Conservation (phyloP, 352 stramenopile genomes). For the Globisporangium heterothallicum region DNA sequence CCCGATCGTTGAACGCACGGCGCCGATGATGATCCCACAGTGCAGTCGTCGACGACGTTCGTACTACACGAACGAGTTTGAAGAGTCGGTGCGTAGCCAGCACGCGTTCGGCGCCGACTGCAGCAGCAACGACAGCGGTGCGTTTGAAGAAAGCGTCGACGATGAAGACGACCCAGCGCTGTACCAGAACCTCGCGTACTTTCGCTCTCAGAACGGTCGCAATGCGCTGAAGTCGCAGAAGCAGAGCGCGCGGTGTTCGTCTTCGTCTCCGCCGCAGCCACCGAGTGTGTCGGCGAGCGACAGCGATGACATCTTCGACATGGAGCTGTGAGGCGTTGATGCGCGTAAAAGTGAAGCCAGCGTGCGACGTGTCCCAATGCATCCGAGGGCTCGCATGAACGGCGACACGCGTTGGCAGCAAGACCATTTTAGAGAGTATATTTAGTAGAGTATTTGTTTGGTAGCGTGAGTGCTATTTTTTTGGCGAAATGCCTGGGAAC, state of each 20-base stretch:
- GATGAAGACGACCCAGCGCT: slow-evolving; percentile 60
- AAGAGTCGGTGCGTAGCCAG: slow-evolving; percentile 11
- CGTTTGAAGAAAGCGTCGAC: slow-evolving; percentile 22
- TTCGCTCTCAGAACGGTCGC: slow-evolving; percentile 42
- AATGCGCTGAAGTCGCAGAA: slow-evolving; percentile 11
- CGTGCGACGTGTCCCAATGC: too few relatives aligned
- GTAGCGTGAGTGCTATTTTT: slow-evolving; percentile 4
- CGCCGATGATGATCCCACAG: slow-evolving; percentile 52
- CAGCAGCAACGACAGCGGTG: neutral
- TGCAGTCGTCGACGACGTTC: slow-evolving; percentile 12
- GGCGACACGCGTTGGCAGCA: too few relatives aligned
- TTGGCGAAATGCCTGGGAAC: slow-evolving; percentile 10
- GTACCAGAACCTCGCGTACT: slow-evolving; percentile 66
- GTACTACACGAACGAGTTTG: slow-evolving; percentile 15
- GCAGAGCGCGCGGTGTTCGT: slow-evolving; percentile 2
- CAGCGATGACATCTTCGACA: slow-evolving; percentile 59
- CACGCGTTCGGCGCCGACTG: neutral
- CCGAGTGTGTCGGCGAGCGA: neutral
- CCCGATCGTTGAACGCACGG: slow-evolving; percentile 24
- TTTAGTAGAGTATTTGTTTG: neutral
- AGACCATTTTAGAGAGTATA: slow-evolving; percentile 2
- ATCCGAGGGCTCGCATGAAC: too few relatives aligned
- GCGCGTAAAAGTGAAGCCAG: neutral
- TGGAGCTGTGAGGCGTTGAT: slow-evolving; percentile 42
- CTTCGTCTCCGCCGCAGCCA: slow-evolving; percentile 2